phyloP scores from a whole-genome alignment of 1,284 basidiomycete species.

The Mixia osmundae region DNA sequence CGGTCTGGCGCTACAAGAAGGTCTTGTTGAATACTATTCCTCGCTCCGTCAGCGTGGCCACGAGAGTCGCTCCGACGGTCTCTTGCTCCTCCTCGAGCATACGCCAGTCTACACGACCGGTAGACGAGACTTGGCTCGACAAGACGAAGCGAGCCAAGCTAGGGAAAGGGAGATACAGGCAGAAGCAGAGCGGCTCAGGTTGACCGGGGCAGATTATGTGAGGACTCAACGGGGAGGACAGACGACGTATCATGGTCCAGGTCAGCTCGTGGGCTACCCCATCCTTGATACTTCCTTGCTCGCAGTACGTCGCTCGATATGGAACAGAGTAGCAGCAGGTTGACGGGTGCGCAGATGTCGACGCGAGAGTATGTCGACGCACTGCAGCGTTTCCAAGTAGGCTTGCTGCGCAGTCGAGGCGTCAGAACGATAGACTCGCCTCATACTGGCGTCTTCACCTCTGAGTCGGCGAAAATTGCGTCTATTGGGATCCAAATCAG shows the following conservation, averaged over 20 bases:
- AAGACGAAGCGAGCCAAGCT: slow-evolving; percentile 30
- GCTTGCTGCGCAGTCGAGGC: slow-evolving; percentile 17
- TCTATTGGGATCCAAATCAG: slow-evolving; percentile 93
- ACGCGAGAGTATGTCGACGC: slow-evolving; percentile 28
- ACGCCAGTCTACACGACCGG: slow-evolving; percentile 85
- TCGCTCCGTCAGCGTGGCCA: too few relatives aligned
- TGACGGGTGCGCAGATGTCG: slow-evolving; percentile 19
- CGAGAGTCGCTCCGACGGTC: too few relatives aligned
- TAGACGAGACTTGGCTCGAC: slow-evolving; percentile 42
- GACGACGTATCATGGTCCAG: slow-evolving; percentile 91
- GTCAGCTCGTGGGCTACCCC: slow-evolving; percentile 89
- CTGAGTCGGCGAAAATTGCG: slow-evolving; percentile 46
- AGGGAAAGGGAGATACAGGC: slow-evolving; percentile 10
- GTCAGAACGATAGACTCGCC: slow-evolving; percentile 7
- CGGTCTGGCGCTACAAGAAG: slow-evolving; percentile 6
- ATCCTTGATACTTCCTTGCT: slow-evolving; percentile 52
- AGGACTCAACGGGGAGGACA: slow-evolving; percentile 68
- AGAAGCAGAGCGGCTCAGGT: slow-evolving; percentile 42
- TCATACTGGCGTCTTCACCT: slow-evolving; percentile 52
- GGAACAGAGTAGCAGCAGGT: not conserved
- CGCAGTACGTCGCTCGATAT: slow-evolving; percentile 28
- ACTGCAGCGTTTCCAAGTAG: slow-evolving; percentile 23
- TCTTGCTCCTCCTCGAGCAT: slow-evolving; percentile 39
- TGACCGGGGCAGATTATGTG: slow-evolving; percentile 68
- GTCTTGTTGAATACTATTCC: too few relatives aligned